Evolutionary conservation across 2,329 filamentous ascomycete genomes (phyloP).

Genomic region (Aspergillus uvarum): DNA sequence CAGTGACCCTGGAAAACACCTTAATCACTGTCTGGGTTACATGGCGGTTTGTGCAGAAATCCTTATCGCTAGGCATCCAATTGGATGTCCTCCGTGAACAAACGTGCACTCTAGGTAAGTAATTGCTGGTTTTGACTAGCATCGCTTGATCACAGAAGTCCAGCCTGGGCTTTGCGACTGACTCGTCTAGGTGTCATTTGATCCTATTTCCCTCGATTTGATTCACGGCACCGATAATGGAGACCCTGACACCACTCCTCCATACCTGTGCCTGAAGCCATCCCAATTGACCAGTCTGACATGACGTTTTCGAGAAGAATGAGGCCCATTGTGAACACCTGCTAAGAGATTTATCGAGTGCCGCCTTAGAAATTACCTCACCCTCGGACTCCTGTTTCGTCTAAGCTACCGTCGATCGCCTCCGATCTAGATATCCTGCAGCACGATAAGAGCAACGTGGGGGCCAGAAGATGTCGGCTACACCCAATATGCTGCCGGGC

Average conservation of each 20-base stretch:
- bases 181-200: neutral
- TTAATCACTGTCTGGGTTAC: constrained; percentile 4
- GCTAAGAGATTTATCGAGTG: neutral
- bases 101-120: neutral
- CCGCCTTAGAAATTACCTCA: neutral
- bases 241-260: neutral
- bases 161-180: neutral
- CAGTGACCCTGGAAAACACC: neutral
- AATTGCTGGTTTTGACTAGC: neutral
- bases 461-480: constrained; percentile 27
- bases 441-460: neutral
- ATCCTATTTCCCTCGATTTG: neutral
- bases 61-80: constrained; percentile 4
- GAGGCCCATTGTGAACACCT: neutral
- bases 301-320: neutral
- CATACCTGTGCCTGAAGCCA: neutral
- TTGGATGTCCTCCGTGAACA: constrained; percentile 7
- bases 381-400: neutral
- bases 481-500: constrained; percentile 21
- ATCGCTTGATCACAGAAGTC: neutral
- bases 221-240: neutral
- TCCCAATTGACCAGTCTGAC: neutral
- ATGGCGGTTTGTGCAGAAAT: constrained; percentile 8
- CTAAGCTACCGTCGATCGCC: neutral
- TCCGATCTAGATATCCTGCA: neutral